These are phyloP conservation scores for Piper longum DNA, from an alignment of 164 flowering plant genomes.

Conservation along the genomic window DNA sequence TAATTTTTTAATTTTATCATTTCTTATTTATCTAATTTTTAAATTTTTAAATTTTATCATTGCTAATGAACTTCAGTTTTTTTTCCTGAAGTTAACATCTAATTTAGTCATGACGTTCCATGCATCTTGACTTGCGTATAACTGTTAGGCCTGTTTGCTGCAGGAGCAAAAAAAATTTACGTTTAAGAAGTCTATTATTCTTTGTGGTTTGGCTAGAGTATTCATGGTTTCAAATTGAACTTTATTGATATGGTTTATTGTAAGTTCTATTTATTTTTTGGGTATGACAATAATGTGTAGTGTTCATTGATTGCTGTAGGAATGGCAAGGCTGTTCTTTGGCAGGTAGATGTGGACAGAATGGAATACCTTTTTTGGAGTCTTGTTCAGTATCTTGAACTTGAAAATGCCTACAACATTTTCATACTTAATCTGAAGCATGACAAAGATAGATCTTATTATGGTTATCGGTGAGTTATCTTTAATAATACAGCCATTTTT, in stretches of 20 bases:
- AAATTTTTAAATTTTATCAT: neutral
- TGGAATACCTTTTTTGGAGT: constrained; percentile 62
- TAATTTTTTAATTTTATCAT: neutral
- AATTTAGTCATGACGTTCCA: too few relatives aligned
- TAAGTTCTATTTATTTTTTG: neutral
- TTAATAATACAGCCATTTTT: neutral
- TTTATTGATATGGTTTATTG: neutral
- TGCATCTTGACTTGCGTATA: too few relatives aligned
- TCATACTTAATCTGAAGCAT: constrained; percentile 71
- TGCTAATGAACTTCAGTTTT: neutral
- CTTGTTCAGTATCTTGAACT: constrained; percentile 75
- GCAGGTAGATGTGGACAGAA: constrained; percentile 86
- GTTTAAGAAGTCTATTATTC: neutral
- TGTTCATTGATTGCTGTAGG: constrained; percentile 20
- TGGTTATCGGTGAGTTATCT: constrained; percentile 62
- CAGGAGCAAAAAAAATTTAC: neutral
- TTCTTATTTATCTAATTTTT: neutral
- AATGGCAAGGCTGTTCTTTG: constrained; percentile 37
- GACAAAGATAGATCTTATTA: constrained; percentile 38
- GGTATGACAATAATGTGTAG: neutral
- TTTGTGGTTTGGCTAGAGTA: neutral
- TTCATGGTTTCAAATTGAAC: neutral
- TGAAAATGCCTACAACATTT: constrained; percentile 72
- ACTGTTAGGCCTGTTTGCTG: neutral
- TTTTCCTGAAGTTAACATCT: too few relatives aligned